Evolutionary conservation across 805 yeast genomes (phyloP).

Genomic region (Starmerella sirachaensis): DNA sequence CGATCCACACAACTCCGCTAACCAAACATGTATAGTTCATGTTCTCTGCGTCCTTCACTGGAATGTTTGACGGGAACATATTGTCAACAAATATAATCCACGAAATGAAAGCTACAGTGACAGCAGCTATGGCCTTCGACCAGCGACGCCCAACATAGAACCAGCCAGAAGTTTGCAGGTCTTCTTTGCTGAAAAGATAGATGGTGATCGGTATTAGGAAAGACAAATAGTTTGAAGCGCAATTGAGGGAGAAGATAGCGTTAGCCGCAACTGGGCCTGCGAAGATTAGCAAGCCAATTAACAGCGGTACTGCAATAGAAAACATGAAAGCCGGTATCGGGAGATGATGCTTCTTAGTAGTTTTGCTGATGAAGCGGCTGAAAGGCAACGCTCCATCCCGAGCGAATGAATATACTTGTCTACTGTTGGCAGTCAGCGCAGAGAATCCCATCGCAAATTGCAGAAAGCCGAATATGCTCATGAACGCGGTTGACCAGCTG

Average conservation of each 20-base stretch:
- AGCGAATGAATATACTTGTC: slow-evolving; percentile 66
- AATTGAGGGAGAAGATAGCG: slow-evolving; percentile 53
- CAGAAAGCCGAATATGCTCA: slow-evolving; percentile 45
- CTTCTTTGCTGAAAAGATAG: slow-evolving; percentile 36
- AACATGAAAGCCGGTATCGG: slow-evolving; percentile 54
- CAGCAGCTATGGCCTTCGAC: slow-evolving; percentile 36
- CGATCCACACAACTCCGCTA: slow-evolving; percentile 47
- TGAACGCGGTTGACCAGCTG: slow-evolving; percentile 51
- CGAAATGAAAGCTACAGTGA: slow-evolving; percentile 38
- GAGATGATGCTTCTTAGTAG: slow-evolving; percentile 43
- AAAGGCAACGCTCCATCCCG: slow-evolving; percentile 66
- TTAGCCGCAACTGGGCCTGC: slow-evolving; percentile 48
- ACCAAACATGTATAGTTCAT: slow-evolving; percentile 66
- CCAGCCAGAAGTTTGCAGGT: slow-evolving; percentile 50
- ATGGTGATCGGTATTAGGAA: slow-evolving; percentile 51
- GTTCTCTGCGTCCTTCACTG: slow-evolving; percentile 25
- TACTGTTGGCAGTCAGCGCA: slow-evolving; percentile 48
- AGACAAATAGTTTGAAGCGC: slow-evolving; percentile 50
- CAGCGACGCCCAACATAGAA: slow-evolving; percentile 45
- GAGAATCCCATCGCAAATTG: slow-evolving; percentile 59
- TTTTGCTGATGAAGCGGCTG: slow-evolving; percentile 42
- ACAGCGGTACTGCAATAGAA: slow-evolving; percentile 37
- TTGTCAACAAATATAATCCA: slow-evolving; percentile 41
- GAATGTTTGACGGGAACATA: slow-evolving; percentile 46
- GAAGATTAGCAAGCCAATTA: slow-evolving; percentile 46